Evolutionary conservation across 768 basidiomycete species (phyloP), one percentile per base, ranked within the genome.

Genomic region (Phlebiopsis gigantea): DNA sequence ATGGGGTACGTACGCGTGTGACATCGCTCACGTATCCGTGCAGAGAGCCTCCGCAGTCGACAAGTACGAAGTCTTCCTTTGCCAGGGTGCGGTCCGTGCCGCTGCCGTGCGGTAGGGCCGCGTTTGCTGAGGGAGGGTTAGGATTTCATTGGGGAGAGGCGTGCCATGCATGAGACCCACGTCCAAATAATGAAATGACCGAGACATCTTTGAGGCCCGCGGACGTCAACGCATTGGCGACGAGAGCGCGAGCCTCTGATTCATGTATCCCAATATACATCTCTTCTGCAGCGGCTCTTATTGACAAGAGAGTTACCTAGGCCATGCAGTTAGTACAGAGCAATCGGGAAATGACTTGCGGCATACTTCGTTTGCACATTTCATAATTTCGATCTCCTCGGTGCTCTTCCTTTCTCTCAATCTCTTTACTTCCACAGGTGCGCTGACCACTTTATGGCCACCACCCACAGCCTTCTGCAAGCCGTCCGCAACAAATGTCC

Each of bases 81-180:
- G 69, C 71, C 12, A 93, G 74, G 0, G 64, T 63, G 29, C 84
- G 79, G 65, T 93, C 87, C 0, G 85, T 85, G 2, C 90, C 88
- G 34, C 79, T 76, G 5, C 91, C 93, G 67, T 94, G 93, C 2
- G 91, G 92, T 22, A 91, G 79, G 2, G 90, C 91, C 5, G 90
- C 92, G 62, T 93, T 89, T 57, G 88, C 92, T 93, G 67, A 12
- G 10, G 59, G 28, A 62, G 46, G 47, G 34, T 52, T 5, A 46
- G 49, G 34, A 10, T 28, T 41, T 44, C 17, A 44, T 6, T 44
- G 19, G 2, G 10, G 7, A 39, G 5, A 17, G 2, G 19, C 2
- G 24, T 39, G 19, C 22, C 5, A 10, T 12, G 4, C 14, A 39
- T 4, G 19, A 17, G 14, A 71, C 80, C 56, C 60, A 90, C 90